phyloP scores from a whole-genome alignment of 768 basidiomycete species.

The Tephrocybe rancida region DNA sequence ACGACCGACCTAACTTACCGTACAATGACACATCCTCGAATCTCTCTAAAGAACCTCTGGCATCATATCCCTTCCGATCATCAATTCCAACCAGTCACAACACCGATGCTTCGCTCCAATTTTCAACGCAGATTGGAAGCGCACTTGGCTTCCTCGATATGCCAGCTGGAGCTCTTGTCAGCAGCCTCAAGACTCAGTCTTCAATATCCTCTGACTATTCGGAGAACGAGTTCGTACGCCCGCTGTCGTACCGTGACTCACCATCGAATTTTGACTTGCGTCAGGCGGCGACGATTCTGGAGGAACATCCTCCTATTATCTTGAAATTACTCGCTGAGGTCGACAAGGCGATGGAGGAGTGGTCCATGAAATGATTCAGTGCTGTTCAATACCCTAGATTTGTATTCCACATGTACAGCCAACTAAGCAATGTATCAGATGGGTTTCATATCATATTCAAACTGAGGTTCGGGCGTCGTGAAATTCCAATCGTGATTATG shows the following conservation, averaged over 20 bases:
- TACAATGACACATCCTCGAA: neutral
- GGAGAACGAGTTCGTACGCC: slow-evolving; percentile 15
- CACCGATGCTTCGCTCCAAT: neutral
- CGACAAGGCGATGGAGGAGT: slow-evolving; percentile 34
- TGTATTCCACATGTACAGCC: neutral
- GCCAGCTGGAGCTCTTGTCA: neutral
- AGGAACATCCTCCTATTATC: slow-evolving; percentile 29
- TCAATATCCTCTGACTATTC: slow-evolving; percentile 25
- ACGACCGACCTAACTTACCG: slow-evolving; percentile 12
- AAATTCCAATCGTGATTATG: slow-evolving; percentile 1
- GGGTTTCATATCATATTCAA: neutral
- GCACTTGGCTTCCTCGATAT: slow-evolving; percentile 13
- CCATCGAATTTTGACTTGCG: slow-evolving; percentile 12
- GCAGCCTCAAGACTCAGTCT: slow-evolving; percentile 13
- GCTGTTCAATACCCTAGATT: neutral
- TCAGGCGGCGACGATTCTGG: neutral
- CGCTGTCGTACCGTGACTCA: slow-evolving; percentile 4
- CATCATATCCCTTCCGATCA: slow-evolving; percentile 6
- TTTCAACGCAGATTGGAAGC: neutral
- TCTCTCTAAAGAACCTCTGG: neutral
- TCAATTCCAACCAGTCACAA: slow-evolving; percentile 2
- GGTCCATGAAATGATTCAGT: slow-evolving; percentile 19
- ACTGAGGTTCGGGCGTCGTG: neutral
- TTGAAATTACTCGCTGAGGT: slow-evolving; percentile 34
- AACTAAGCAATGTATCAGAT: no score